Evolutionary conservation across 305 asterid genomes (phyloP), one percentile per base, ranked within the genome.

Genomic region (Fraxinus sp.): DNA sequence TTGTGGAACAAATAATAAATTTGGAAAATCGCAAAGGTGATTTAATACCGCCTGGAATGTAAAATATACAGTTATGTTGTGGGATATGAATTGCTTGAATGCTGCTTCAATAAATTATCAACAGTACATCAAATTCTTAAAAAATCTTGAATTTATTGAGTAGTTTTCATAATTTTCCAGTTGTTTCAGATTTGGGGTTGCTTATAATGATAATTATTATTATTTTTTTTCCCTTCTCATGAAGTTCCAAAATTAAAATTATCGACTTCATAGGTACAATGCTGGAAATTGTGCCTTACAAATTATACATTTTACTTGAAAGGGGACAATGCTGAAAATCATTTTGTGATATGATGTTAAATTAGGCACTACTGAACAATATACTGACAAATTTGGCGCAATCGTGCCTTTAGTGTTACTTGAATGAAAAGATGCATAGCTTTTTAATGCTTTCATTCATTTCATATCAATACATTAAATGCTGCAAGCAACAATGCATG

Each of bases 31-130:
- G 72, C 90, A 82, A 66, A 52, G 82, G 87, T 84, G 76, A 84
- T 76, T 86, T 78, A 81, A 83, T 83, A 87, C 88, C 86, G 88
- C 84, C 89, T 87, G 74, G 84, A 41, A 84, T 88, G 87, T 84
- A 90, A 88, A 84, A 84, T 84, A 57, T 84, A 86, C 87, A 74
- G 84, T 81, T 84, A 73, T 86, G 87, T 86, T 89, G 88, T 84
- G 79, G 81, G 85, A 83, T 75, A 78, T 87, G 84, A 78, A 86
- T 76, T 85, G 83, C 84, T 80, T 86, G 85, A 78, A 89, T 77
- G 80, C 84, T 80, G 70, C 82, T 80, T 76, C 81, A 52, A 24
- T 81, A 75, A 79, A 79, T 89, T 79, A 83, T 86, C 83, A 77
- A 82, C 85, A 84, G 84, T 80, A 83, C 90, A 84, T 78, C 57